A percentile compares a stretch with the other conserved stretches of the same genome.
Conservation (phyloP, 306 rosid species). For the Carpinus viminea region DNA sequence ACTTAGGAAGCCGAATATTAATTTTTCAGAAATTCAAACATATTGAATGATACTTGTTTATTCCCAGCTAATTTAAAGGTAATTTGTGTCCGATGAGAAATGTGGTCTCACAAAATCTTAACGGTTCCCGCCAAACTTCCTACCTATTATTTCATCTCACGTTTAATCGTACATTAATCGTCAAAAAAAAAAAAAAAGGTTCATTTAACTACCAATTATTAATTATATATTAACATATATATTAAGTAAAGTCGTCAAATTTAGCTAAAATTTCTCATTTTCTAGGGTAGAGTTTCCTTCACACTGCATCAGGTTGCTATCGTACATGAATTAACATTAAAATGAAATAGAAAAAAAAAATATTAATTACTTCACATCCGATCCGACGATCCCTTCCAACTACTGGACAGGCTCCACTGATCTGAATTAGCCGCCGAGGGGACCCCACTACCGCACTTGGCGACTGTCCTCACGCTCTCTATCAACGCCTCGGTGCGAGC, state of each 20-base stretch:
- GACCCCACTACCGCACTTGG: conserved; percentile 60
- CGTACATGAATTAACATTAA: background rate
- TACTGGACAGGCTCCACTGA: conserved; percentile 66
- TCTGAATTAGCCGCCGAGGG: conserved; percentile 56
- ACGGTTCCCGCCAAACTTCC: no score
- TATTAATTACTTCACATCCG: conserved; percentile 24
- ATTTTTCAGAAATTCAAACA: no score
- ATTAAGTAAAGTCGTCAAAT: background rate
- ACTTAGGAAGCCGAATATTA: no score
- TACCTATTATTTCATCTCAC: no score
- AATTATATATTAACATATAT: background rate
- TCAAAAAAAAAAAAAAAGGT: background rate
- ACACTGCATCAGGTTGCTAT: background rate
- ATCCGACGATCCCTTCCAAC: conserved; percentile 50
- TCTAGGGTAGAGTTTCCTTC: background rate
- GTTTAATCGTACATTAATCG: no score
- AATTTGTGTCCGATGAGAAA: no score
- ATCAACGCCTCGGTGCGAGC: conserved; percentile 69
- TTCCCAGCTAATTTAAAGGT: no score
- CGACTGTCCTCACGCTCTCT: conserved; percentile 79
- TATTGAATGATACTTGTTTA: no score
- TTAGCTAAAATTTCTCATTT: background rate
- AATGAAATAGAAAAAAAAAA: background rate
- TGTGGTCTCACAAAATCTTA: no score
- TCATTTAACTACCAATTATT: background rate